A percentile compares a stretch with the other conserved stretches of the same genome.
Evolutionary conservation across 768 basidiomycete genomes (phyloP).

Genomic region (Trametopsis cervina): DNA sequence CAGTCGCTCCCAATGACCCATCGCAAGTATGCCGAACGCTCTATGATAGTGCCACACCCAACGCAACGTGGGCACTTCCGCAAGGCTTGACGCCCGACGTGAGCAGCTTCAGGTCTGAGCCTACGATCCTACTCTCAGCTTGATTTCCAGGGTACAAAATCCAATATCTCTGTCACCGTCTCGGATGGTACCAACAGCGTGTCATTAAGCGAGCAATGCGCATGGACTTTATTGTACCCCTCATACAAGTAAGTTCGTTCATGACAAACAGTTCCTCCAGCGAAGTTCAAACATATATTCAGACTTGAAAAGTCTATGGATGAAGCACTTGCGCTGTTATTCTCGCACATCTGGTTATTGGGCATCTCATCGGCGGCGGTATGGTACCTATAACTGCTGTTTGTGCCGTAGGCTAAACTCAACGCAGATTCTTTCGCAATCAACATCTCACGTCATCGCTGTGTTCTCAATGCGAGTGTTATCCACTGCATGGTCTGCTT

Average conservation of each 20-base stretch:
- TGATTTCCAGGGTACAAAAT: too few species aligned
- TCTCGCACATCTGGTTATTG: constrained; percentile 49
- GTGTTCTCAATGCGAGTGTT: constrained; percentile 40
- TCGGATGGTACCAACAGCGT: too few species aligned
- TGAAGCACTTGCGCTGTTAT: constrained; percentile 41
- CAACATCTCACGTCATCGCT: constrained; percentile 50
- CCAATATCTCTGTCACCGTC: too few species aligned
- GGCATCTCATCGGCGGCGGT: constrained; percentile 40
- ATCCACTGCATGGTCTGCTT: constrained; percentile 44
- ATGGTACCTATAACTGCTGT: constrained; percentile 8
- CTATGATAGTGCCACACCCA: constrained; percentile 4
- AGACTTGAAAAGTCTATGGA: constrained; percentile 38
- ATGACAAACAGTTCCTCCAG: constrained; percentile 4
- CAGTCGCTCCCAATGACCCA: constrained; percentile 21
- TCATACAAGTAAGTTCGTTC: constrained; percentile 33
- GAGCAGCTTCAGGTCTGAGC: too few species aligned
- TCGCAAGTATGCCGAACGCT: constrained; percentile 11
- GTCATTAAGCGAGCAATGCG: constrained; percentile 32
- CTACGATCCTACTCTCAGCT: too few species aligned
- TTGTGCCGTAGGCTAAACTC: not conserved
- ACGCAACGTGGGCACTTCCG: not conserved
- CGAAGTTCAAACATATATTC: not conserved
- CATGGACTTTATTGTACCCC: constrained; percentile 38
- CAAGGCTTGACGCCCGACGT: not conserved
- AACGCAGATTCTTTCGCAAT: constrained; percentile 36